Evolutionary conservation across 345 rosid species (phyloP), one percentile per base, ranked within the genome.

Genomic region (Pelargonium nanum): DNA sequence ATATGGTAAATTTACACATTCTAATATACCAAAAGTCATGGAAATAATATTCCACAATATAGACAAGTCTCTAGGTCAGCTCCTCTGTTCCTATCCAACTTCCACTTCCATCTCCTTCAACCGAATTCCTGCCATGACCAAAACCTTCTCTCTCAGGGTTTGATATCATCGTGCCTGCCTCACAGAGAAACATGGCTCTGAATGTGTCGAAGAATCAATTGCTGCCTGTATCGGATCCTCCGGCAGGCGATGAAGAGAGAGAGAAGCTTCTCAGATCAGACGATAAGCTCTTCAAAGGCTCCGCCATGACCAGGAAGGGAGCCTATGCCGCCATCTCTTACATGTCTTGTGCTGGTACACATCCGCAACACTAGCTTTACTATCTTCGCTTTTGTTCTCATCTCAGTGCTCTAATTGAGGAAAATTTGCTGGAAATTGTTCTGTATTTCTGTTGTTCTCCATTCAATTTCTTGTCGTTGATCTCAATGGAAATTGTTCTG

Each of bases 271-370:
- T 78, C 57, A 83, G 63, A 74, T 83, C 76, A 62, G 90, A 84
- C 24, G 97, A 84, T 10, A 81, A 77, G 68, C 73, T 86, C 54
- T 93, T 89, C 55, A 78, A 69, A 74, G 99, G 97, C 78, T 87
- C 97, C 71, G 76, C 97, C 77, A 86, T 90, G 99, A 90, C 97
- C 63, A 90, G 72, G 66, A 69, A 86, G 54, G 97, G 99, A 24
- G 92, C 92, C 22, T 75, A 77, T 61, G 99, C 99, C 53, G 96
- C 99, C 59, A 22, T 90, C 63, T 82, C 88, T 53, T 94, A 94
- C 85, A 90, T 94, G 99, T 22, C 89, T 22, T 94, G 92, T 63
- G 96, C 99, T 22, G 99, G 99, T 94, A 32, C 22, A 16, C 20
- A 15, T 19, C 34, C 26, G 13, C 0, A 6, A n/a, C 6, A 9